Conservation (phyloP, 306 rosid genomes). For the Sicyos baderoa region DNA sequence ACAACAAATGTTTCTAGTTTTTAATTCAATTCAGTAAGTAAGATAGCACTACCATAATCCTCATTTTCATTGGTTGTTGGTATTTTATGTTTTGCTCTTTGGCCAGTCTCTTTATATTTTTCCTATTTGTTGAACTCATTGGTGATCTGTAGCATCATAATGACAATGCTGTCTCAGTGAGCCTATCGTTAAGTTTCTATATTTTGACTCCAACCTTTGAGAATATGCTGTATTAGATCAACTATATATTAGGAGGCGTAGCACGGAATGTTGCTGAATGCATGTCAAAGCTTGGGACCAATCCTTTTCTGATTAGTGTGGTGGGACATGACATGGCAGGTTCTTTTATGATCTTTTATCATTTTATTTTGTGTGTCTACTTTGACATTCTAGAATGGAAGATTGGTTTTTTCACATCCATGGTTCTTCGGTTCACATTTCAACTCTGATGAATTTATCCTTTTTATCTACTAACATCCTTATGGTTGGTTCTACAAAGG, state of each 20-base stretch:
- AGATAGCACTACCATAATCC: not conserved
- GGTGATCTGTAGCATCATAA: not conserved
- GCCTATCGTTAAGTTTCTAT: not conserved
- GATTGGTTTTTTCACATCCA: not conserved
- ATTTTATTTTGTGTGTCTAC: not conserved
- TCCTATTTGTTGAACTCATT: not conserved
- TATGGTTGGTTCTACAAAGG: too few relatives aligned
- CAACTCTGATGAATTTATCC: not conserved
- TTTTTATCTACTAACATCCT: not conserved
- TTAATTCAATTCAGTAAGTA: not conserved
- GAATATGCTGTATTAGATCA: conserved; percentile 40
- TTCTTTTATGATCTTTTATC: conserved; percentile 22
- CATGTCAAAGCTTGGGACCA: conserved; percentile 75
- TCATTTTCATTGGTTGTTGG: not conserved
- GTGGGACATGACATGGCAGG: conserved; percentile 83
- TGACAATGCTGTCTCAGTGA: not conserved
- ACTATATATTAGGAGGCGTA: conserved; percentile 70
- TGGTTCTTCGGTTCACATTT: not conserved
- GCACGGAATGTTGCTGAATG: conserved; percentile 93
- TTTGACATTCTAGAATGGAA: not conserved
- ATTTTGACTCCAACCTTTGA: conserved; percentile 11
- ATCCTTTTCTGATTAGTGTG: conserved; percentile 76
- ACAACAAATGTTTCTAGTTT: not conserved
- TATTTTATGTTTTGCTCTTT: not conserved
- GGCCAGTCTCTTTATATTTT: not conserved